Evolutionary conservation across 2,329 filamentous ascomycete genomes (phyloP), one percentile per base, ranked within the genome.

Genomic region (Ophiostoma angusticollis): DNA sequence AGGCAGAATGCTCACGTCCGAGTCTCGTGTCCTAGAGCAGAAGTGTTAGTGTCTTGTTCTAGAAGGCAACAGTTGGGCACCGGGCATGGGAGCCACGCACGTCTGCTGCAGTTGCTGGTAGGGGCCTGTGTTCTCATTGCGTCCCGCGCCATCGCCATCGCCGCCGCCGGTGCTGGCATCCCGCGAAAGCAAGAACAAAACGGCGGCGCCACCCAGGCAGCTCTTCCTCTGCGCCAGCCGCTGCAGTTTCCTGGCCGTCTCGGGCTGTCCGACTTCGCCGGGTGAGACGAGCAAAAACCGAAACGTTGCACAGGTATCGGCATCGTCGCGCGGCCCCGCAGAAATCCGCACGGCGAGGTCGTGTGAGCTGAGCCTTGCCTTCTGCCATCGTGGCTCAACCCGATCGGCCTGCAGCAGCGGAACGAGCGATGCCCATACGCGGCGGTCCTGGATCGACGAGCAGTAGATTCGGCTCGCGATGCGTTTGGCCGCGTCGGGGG

Each of bases 261-360:
- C 45, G 3, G 49, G 34, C n/a, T 50, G 45, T 8, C 50, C 54
- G 9, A 61, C 45, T 12, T 70, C 61, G 11, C 31, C 41, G 3
- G 60, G 44, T 1, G 61, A 59, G 24, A 70, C 47, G 5, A 69
- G 58, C 12, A 68, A 45, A 19, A 60, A 54, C 18, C 57, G 58
- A 34, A 65, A 52, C 38, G 9, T 49, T n/a, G 27, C 18, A 7
- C 6, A 5, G 12, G n/a, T 14, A 17, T 6, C 19, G 3, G 6
- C 18, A 8, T 11, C 25, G 8, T n/a, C 48, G 16, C 13, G 19
- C 31, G 13, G 27, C 11, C 23, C 17, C 4, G 32, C 9, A 16
- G 43, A 22, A 16, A 65, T 39, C 4, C 54, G 54, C 27, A 72
- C 54, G 12, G 61, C 61, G 22, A 70, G 47, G 45, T 72, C 69